Evolutionary conservation across 2,329 filamentous ascomycete species (phyloP), one percentile per base, ranked within the genome.

Genomic region (Aspergillus aculeatus): DNA sequence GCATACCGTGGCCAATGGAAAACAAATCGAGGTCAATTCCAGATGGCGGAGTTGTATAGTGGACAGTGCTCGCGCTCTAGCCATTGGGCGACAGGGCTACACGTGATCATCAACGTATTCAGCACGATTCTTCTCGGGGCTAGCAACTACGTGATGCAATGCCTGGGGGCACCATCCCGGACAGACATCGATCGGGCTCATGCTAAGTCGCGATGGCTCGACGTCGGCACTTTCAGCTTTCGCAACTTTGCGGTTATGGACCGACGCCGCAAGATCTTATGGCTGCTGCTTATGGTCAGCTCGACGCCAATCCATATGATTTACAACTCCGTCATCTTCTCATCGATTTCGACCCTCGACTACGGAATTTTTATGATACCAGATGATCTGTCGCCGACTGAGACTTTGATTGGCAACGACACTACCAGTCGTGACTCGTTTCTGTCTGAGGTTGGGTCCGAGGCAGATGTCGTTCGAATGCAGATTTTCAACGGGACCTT

Each of bases 61-160:
- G 64, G 64, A 2, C 41, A 50, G 19, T 66, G 64, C 50, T 23
- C 48, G 3, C 29, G 51, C 1, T 35, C 62, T 1, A 62, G 54
- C 12, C 38, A 55, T 24, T 66, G 60, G 64, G 53, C 56, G 7
- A 60, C 56, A 2, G 60, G 65, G 12, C 56, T 81, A 0, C 81
- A 84, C 67, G 64, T 84, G 26, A 58, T 77, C 2, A 79, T 85
- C 66, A 84, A 84, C 68, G 58, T 75, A 1, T 68, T 83, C 32
- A 76, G 77, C 31, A 82, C 80, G 0, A 57, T 76, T 1, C 59
- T 83, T 16, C 73, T 84, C 0, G 74, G 75, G 1, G 79, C 79
- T 4, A 80, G 78, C 44, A 83, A 82, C 64, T 83, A 81, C 60
- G 78, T 75, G 57, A 83, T 84, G 80, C 83, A 85, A 60, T 73